Conservation (phyloP, 1,139 yeast species). For the Hanseniaspora gamundiae region DNA sequence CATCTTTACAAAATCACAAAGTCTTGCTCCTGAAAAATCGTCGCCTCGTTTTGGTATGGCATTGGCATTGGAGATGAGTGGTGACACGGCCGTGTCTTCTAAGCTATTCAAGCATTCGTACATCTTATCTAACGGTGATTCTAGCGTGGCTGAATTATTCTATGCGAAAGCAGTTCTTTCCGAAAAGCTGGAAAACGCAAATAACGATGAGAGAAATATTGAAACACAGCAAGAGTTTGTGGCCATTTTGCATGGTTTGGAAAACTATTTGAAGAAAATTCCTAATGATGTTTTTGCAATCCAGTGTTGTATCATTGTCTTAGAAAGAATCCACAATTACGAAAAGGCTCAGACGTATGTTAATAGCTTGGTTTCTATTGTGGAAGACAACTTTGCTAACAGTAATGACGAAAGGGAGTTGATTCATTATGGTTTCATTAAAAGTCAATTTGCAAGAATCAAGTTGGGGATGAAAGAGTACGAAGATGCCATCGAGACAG, state of each 20-base stretch:
- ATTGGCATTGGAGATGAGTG: constrained; percentile 46
- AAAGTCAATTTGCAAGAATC: constrained; percentile 60
- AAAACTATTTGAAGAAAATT: constrained; percentile 52
- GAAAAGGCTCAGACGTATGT: constrained; percentile 41
- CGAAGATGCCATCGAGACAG: constrained; percentile 46
- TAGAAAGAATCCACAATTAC: constrained; percentile 63
- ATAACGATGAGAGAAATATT: constrained; percentile 38
- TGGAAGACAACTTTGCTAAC: constrained; percentile 50
- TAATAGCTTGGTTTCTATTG: constrained; percentile 31
- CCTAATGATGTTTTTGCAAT: constrained; percentile 59
- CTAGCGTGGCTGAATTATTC: constrained; percentile 58
- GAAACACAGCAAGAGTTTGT: constrained; percentile 53
- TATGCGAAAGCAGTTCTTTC: constrained; percentile 48
- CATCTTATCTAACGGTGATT: constrained; percentile 60
- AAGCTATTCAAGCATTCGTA: constrained; percentile 66
- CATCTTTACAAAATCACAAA: constrained; percentile 63
- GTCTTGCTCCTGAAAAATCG: constrained; percentile 66
- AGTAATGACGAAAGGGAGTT: constrained; percentile 39
- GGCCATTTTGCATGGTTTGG: constrained; percentile 60
- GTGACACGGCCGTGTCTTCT: constrained; percentile 39
- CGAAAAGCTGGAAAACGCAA: constrained; percentile 29
- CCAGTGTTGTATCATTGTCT: constrained; percentile 41
- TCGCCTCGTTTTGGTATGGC: constrained; percentile 89
- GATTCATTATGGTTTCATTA: constrained; percentile 42
- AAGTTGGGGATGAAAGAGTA: constrained; percentile 48